Conservation (phyloP, 306 rosid genomes). For the Rosa lucieae region DNA sequence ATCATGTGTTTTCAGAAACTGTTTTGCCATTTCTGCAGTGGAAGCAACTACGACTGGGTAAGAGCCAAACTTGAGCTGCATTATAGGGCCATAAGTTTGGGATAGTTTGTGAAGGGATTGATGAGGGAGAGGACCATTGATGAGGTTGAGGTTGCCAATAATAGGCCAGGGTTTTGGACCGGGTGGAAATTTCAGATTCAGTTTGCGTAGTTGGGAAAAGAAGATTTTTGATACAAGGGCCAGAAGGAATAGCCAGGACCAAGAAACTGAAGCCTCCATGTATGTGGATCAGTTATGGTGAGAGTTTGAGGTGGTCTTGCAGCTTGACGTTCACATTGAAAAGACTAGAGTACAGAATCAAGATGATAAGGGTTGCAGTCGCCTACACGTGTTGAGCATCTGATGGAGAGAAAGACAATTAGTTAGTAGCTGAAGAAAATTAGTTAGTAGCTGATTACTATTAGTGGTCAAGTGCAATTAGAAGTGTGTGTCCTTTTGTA, state of each 20-base stretch:
- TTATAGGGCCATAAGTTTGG: conserved; percentile 30
- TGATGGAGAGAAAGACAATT: no score
- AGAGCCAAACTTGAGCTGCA: conserved; percentile 38
- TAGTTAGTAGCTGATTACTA: no score
- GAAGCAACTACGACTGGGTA: conserved; percentile 30
- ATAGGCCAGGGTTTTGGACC: conserved; percentile 44
- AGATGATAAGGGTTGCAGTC: no score
- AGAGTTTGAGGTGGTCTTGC: background rate
- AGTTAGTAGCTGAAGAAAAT: no score
- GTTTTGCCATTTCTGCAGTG: conserved; percentile 23
- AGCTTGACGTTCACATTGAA: background rate
- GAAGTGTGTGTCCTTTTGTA: no score
- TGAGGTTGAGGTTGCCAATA: conserved; percentile 31
- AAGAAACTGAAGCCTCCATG: background rate
- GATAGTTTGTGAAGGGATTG: conserved; percentile 34
- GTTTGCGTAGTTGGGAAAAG: background rate
- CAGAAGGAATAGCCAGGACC: background rate
- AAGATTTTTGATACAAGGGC: background rate
- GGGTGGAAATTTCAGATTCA: conserved; percentile 11
- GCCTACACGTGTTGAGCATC: no score
- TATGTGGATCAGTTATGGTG: background rate
- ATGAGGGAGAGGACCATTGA: conserved; percentile 26
- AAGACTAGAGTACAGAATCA: no score
- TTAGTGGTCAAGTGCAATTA: no score
- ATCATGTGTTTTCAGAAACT: conserved; percentile 28